Evolutionary conservation across 2,329 filamentous ascomycete genomes (phyloP).

Genomic region (Myriosclerotinia duriaeana): DNA sequence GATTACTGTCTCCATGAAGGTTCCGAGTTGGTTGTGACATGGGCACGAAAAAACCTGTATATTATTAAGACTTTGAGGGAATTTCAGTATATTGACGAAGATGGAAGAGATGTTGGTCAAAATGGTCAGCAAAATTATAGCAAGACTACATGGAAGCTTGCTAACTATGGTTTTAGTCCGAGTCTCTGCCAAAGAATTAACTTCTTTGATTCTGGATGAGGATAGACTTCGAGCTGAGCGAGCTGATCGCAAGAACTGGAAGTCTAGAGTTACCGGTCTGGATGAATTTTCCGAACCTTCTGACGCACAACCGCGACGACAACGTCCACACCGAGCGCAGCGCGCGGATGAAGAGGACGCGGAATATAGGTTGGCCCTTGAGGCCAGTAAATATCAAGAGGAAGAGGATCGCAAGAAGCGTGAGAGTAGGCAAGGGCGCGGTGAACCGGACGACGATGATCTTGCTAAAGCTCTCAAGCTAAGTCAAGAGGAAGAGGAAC

Average conservation of each 20-base stretch:
- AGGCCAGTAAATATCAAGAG: constrained; percentile 92
- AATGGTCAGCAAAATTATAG: constrained; percentile 65
- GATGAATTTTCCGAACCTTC: constrained; percentile 69
- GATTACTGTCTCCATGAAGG: constrained; percentile 98
- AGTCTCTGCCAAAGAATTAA: constrained; percentile 93
- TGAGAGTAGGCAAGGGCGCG: constrained; percentile 53
- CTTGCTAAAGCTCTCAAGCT: constrained; percentile 92
- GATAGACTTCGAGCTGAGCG: constrained; percentile 87
- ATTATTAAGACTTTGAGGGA: constrained; percentile 98
- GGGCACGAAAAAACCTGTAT: constrained; percentile 97
- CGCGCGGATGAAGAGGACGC: constrained; percentile 78
- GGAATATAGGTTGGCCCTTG: constrained; percentile 85
- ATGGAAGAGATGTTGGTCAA: constrained; percentile 90
- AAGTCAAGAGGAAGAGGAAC: constrained; percentile 91
- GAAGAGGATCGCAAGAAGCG: constrained; percentile 83
- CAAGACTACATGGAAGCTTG: constrained; percentile 14
- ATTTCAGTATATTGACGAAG: constrained; percentile 95
- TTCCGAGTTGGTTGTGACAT: constrained; percentile 93
- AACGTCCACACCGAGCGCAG: constrained; percentile 50
- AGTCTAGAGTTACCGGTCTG: constrained; percentile 89
- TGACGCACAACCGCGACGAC: constrained; percentile 45
- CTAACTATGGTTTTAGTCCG: constrained; percentile 64
- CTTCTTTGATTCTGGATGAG: constrained; percentile 87
- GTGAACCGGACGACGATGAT: constrained; percentile 70
- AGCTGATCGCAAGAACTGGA: constrained; percentile 91